Percentiles rank a stretch among this genome's conserved stretches.
phyloP scores from a whole-genome alignment of 2,329 filamentous ascomycete genomes.

The Phialophora macrospora region DNA sequence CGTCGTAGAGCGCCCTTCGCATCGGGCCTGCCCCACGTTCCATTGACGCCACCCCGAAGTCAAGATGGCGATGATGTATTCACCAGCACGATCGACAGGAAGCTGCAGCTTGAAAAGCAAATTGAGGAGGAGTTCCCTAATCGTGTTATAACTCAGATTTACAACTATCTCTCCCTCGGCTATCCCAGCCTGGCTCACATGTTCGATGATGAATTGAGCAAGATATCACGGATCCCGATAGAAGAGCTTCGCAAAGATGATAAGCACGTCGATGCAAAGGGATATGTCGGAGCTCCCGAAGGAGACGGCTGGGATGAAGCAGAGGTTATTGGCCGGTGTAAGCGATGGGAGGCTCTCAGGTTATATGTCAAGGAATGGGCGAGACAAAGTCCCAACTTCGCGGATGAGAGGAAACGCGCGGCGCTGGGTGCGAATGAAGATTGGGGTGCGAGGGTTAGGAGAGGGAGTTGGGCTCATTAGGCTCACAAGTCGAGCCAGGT shows the following conservation, averaged over 20 bases:
- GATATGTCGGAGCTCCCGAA: constrained; percentile 67
- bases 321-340: constrained; percentile 58
- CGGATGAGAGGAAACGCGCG: constrained; percentile 43
- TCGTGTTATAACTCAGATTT: constrained; percentile 89
- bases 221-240: constrained; percentile 73
- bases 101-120: constrained; percentile 48
- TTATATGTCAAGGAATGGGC: constrained; percentile 90
- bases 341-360: constrained; percentile 82
- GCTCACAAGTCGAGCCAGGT: constrained; percentile 2
- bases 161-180: constrained; percentile 92
- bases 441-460: constrained; percentile 35
- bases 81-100: constrained; percentile 40
- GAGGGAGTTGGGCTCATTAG: constrained; percentile 38
- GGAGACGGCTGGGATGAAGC: constrained; percentile 51
- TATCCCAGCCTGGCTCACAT: constrained; percentile 83
- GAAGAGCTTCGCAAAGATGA: constrained; percentile 75
- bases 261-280: constrained; percentile 65
- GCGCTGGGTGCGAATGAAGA: constrained; percentile 30
- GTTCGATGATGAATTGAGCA: constrained; percentile 83
- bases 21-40: constrained; percentile 26
- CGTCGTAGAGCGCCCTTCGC: constrained; percentile 24
- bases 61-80: constrained; percentile 53
- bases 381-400: constrained; percentile 77
- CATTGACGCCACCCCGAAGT: constrained; percentile 53
- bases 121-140: constrained; percentile 75